phyloP scores from a whole-genome alignment of 2,329 filamentous ascomycete genomes.

The Apiospora aurea region DNA sequence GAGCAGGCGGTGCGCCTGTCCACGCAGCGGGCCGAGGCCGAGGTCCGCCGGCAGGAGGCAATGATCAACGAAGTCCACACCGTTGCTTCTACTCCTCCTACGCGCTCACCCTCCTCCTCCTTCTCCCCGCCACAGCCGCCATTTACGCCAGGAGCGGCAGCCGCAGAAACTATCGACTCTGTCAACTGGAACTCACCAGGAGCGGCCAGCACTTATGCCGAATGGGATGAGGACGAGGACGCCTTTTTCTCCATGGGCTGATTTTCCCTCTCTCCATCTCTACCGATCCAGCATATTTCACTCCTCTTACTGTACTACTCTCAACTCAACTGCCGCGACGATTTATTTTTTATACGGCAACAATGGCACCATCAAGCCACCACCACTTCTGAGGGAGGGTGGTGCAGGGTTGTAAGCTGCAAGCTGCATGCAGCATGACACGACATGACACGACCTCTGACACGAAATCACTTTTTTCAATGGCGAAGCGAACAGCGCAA shows the following conservation, averaged over 20 bases:
- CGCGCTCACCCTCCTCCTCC: slow-evolving; percentile 19
- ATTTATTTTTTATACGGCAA: neutral
- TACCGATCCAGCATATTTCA: neutral
- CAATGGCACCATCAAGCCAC: neutral
- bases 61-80: slow-evolving; percentile 24
- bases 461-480: neutral
- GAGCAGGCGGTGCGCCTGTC: slow-evolving; percentile 41
- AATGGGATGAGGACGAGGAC: slow-evolving; percentile 27
- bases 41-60: slow-evolving; percentile 30
- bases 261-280: neutral
- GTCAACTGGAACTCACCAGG: slow-evolving; percentile 14
- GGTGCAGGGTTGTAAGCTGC: slow-evolving; percentile 8
- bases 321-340: neutral
- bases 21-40: slow-evolving; percentile 33
- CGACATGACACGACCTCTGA: slow-evolving; percentile 16
- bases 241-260: slow-evolving; percentile 31
- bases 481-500: slow-evolving; percentile 9
- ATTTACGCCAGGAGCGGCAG: neutral
- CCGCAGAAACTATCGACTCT: neutral
- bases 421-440: slow-evolving; percentile 21
- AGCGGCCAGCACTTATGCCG: neutral
- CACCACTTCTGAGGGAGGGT: neutral
- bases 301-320: neutral
- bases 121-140: neutral
- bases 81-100: slow-evolving; percentile 29